A percentile compares a stretch with the other conserved stretches of the same genome.
These are phyloP conservation scores for Blastobotrys buckinghamii DNA, from an alignment of 1,139 yeast genomes.

Conservation along the genomic window DNA sequence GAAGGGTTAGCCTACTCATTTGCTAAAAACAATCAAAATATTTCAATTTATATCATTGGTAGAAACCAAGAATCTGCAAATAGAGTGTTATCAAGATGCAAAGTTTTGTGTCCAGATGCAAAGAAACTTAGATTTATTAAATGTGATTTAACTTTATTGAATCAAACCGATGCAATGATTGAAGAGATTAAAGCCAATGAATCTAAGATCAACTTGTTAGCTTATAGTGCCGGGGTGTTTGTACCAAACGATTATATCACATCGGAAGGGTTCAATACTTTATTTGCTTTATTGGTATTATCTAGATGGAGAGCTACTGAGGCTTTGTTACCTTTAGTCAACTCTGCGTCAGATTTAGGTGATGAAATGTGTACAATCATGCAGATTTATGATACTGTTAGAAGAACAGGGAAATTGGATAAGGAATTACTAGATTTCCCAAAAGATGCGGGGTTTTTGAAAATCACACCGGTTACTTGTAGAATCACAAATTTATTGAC, in stretches of 20 bases:
- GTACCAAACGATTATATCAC: background rate
- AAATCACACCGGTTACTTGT: background rate
- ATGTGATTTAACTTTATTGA: background rate
- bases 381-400: background rate
- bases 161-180: background rate
- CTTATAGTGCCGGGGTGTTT: background rate
- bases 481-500: background rate
- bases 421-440: background rate
- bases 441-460: background rate
- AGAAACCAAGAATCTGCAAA: slow-evolving; percentile 25
- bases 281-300: background rate
- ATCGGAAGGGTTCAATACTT: background rate
- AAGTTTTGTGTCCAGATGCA: background rate
- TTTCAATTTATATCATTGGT: slow-evolving; percentile 30
- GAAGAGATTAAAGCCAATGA: background rate
- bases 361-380: background rate
- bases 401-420: background rate
- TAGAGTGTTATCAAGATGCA: background rate
- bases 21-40: slow-evolving; percentile 25
- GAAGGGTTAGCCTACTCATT: slow-evolving; percentile 27
- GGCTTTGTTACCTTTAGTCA: background rate
- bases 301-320: background rate
- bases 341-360: background rate
- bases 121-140: background rate
- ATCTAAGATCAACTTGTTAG: background rate